Evolutionary conservation across 768 basidiomycete species (phyloP), one percentile per base, ranked within the genome.

Genomic region (Cubamyces sp.): DNA sequence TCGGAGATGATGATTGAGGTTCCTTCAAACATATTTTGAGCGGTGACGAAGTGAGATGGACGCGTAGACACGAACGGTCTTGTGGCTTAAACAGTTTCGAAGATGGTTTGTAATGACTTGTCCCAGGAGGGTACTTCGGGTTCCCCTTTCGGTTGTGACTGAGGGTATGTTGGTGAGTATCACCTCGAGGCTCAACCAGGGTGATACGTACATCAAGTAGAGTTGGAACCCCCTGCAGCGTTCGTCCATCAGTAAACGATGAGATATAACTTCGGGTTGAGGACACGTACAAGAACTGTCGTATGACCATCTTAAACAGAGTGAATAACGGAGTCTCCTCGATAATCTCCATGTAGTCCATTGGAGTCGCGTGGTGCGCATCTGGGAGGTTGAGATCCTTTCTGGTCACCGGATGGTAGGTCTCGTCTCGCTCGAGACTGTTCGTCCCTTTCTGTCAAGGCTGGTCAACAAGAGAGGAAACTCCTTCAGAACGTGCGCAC

Each of bases 21-120:
- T 3, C 65, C 69, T 70, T 30, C 14, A 37, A 8, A 15, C 34
- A 21, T 5, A 34, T 34, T 6, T n/a, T 28, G 23, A 23, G 42
- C 41, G 6, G 25, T 25, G 18, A 19, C 3, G 15, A n/a, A 23
- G 37, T 48, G 30, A 34, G 14, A 23, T 1, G 1, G 14, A 23
- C 7, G 5, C 3, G 14, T 26, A 1, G 34, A 21, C 16, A 61
- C 77, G 54, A 63, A 81, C 82, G 74, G 63, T 84, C 76, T 58
- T 77, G 74, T 6, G 80, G 77, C 57, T 74, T 78, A 69, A 83
- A 84, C 12, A 84, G 68, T 55, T 70, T 67, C 5, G 81, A 81
- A 14, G 75, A 76, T 4, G 69, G 69, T 34, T 69, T 64, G 64
- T 69, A 70, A 40, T 70, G 69, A 30, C 65, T 69, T 7, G 70